Evolutionary conservation across 176 grass and related monocot species (phyloP).

Genomic region (Chloris gayana): DNA sequence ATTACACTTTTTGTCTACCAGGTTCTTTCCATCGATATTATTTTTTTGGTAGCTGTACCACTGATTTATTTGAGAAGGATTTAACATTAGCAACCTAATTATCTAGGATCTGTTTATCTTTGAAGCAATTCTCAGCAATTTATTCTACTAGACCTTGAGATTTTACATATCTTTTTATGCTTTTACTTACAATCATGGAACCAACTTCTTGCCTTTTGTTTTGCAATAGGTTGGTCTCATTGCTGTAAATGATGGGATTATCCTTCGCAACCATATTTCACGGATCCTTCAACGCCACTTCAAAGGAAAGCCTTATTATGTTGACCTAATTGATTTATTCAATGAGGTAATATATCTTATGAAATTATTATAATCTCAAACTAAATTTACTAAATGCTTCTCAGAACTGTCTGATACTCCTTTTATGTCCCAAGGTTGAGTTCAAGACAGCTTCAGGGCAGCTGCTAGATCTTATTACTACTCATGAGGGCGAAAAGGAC

Average conservation of each 20-base stretch:
- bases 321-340: conserved; percentile 93
- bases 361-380: conserved; percentile 1
- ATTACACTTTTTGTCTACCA: not conserved
- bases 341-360: conserved; percentile 77
- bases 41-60: conserved; percentile 4
- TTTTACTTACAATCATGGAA: conserved; percentile 23
- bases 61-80: not conserved
- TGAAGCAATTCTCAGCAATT: conserved; percentile 20
- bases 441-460: conserved; percentile 99
- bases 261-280: conserved; percentile 94
- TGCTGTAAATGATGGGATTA: conserved; percentile 95
- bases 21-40: not conserved
- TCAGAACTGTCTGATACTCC: conserved; percentile 1
- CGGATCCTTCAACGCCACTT: conserved; percentile 83
- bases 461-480: conserved; percentile 95
- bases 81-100: not conserved
- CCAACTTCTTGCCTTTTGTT: conserved; percentile 28
- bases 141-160: not conserved
- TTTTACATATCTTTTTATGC: not conserved
- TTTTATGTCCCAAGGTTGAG: conserved; percentile 69
- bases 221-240: conserved; percentile 92
- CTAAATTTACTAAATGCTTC: conserved; percentile 21
- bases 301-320: conserved; percentile 91
- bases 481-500: conserved; percentile 94
- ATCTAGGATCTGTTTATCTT: not conserved